phyloP scores from a whole-genome alignment of 768 basidiomycete genomes.

The Mycena galopus region DNA sequence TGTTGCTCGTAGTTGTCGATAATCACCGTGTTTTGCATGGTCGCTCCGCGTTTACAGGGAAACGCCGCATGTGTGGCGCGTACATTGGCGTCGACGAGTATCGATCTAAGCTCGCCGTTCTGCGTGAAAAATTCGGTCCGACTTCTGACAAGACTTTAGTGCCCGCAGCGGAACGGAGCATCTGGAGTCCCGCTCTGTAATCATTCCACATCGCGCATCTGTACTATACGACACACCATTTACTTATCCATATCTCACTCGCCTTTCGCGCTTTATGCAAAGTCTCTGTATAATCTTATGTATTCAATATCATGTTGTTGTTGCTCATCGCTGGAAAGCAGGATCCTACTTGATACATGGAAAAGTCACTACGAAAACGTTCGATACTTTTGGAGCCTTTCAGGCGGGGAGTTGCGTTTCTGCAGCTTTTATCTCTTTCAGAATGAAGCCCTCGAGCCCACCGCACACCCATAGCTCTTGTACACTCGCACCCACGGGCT shows the following conservation, averaged over 20 bases:
- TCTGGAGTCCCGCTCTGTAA: constrained; percentile 73
- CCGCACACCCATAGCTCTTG: constrained; percentile 98
- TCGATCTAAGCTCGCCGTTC: constrained; percentile 78
- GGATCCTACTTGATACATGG: constrained; percentile 29
- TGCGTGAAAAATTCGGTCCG: constrained; percentile 68
- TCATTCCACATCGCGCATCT: background rate
- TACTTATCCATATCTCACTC: constrained; percentile 6
- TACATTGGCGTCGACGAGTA: constrained; percentile 95
- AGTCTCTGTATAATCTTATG: constrained; percentile 17
- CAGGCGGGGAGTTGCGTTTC: constrained; percentile 21
- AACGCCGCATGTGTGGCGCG: constrained; percentile 94
- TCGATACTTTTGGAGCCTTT: constrained; percentile 25
- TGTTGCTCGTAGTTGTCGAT: constrained; percentile 74
- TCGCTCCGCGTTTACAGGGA: constrained; percentile 90
- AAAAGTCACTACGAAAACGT: constrained; percentile 30
- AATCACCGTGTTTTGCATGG: constrained; percentile 97
- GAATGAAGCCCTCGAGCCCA: constrained; percentile 91
- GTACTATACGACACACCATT: constrained; percentile 11
- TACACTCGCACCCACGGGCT: constrained; percentile 91
- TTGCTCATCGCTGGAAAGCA: background rate
- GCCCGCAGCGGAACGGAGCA: constrained; percentile 56
- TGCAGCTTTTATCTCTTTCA: constrained; percentile 73
- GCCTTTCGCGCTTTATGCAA: background rate
- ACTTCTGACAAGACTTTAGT: constrained; percentile 35
- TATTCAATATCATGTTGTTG: background rate